A percentile compares a stretch with the other conserved stretches of the same genome.
Conservation (phyloP, 306 rosid species). For the Adenanthera pavonina region DNA sequence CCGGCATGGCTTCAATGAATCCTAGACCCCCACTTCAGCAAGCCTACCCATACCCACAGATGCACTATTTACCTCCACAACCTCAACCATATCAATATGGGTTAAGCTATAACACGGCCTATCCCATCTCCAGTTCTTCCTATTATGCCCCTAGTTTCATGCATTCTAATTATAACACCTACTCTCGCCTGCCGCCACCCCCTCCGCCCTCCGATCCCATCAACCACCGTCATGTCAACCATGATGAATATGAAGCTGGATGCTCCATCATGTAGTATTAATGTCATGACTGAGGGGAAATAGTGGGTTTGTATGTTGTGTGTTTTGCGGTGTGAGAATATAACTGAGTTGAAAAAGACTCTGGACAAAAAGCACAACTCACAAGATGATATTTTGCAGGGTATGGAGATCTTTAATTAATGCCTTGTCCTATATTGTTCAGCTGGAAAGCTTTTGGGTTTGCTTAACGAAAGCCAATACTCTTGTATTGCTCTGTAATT, state of each 20-base stretch:
- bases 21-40: conserved; percentile 58
- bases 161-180: conserved; percentile 49
- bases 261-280: conserved; percentile 64
- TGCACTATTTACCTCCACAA: conserved; percentile 44
- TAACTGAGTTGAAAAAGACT: conserved; percentile 6
- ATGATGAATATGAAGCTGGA: conserved; percentile 51
- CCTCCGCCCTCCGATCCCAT: conserved; percentile 46
- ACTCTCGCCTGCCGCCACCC: conserved; percentile 42
- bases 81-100: conserved; percentile 45
- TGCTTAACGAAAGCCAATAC: conserved; percentile 45
- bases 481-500: conserved; percentile 42
- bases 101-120: conserved; percentile 64
- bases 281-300: conserved; percentile 17
- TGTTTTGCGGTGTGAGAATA: conserved; percentile 18
- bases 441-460: conserved; percentile 38
- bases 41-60: conserved; percentile 55
- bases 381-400: conserved; percentile 13
- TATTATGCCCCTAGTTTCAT: conserved; percentile 53
- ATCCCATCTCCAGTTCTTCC: conserved; percentile 53
- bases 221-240: conserved; percentile 37
- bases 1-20: conserved; percentile 31
- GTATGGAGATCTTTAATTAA: conserved; percentile 38
- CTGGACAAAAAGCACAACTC: conserved; percentile 3
- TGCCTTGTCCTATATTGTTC: conserved; percentile 34
- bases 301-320: conserved; percentile 40